These are phyloP conservation scores for Candida xiaguanensis DNA, from an alignment of 805 yeast species.

Conservation along the genomic window DNA sequence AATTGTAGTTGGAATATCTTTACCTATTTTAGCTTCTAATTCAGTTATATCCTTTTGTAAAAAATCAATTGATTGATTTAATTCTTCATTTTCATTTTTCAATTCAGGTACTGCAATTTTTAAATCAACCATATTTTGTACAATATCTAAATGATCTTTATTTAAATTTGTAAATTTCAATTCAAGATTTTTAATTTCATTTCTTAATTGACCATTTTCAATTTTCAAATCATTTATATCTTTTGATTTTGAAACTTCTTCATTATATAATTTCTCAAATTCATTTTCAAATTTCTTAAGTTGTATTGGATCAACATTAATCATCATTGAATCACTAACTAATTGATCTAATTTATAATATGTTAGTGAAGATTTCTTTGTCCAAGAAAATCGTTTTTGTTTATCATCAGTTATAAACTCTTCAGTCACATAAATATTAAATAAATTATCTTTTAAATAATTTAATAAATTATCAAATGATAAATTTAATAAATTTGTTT, in stretches of 20 bases:
- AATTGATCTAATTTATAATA: constrained; percentile 67
- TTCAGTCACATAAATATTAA: constrained; percentile 59
- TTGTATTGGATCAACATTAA: constrained; percentile 69
- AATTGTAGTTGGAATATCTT: constrained; percentile 31
- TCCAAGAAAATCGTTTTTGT: constrained; percentile 20
- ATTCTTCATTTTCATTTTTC: constrained; percentile 66
- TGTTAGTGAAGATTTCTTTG: constrained; percentile 13
- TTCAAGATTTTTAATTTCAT: constrained; percentile 72
- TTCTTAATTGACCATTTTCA: constrained; percentile 67
- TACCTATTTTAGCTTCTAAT: constrained; percentile 33
- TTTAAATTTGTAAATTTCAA: constrained; percentile 64
- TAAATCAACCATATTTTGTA: constrained; percentile 81
- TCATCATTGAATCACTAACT: constrained; percentile 73
- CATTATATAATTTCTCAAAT: constrained; percentile 64
- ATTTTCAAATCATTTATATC: constrained; percentile 58
- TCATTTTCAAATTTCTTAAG: constrained; percentile 70
- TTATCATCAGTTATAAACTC: constrained; percentile 22
- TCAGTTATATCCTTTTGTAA: constrained; percentile 32
- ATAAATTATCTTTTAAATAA: constrained; percentile 75
- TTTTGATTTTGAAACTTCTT: constrained; percentile 61
- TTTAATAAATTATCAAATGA: constrained; percentile 75
- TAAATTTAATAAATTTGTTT: constrained; percentile 52
- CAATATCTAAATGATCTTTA: constrained; percentile 79
- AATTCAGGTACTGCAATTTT: constrained; percentile 73
- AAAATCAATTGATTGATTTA: constrained; percentile 41